Base-by-base conservation (phyloP, 441 rosid genomes). In the Populus hybrid region DNA sequence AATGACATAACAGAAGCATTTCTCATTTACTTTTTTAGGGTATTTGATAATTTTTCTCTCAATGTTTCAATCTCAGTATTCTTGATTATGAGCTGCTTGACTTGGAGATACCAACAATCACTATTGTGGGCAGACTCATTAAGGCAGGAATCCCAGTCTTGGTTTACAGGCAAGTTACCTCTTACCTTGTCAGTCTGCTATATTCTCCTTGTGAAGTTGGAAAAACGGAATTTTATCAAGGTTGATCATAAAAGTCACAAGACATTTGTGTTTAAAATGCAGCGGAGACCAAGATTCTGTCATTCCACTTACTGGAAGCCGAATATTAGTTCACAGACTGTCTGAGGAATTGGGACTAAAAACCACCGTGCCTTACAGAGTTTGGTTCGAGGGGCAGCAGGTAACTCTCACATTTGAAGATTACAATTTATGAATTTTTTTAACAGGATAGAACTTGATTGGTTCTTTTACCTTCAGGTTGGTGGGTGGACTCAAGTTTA, bases 401-500 rank as follows among this genome's bases (percentile, higher is more conserved):
- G 99, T 95, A 79, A 76, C 70, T 53, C 69, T 53, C 3, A 32
- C 42, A 68, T 10, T 74, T 40, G 21, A 21, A 59, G 71, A 30
- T 20, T 18, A 69, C 11, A 10, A 12, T 69, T 75, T n/a, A 72
- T 65, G 34, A 69, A 28, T 35, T 30, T 64, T 34, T 63, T 24
- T 67, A 14, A 24, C 3, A 23, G 72, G 16, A 32, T 28, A 12
- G 26, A 21, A 28, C 11, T 35, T 28, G 42, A 11, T 32, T 23
- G 16, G 65, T 14, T 67, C 70, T 82, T 79, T 79, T 32, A 34
- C 69, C 79, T 81, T 84, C 83, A 95, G 99, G 99, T 95, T 42
- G 99, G 98, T n/a, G 98, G 99, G 59, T 94, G 99, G 99, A 95
- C 99, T 77, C 97, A 94, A 84, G 99, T 92, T 71, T 91, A 92